Evolutionary conservation across 192 early-diverging fungal genomes (phyloP), one percentile per base, ranked within the genome.

Genomic region (Jimgerdemannia flammicorona): DNA sequence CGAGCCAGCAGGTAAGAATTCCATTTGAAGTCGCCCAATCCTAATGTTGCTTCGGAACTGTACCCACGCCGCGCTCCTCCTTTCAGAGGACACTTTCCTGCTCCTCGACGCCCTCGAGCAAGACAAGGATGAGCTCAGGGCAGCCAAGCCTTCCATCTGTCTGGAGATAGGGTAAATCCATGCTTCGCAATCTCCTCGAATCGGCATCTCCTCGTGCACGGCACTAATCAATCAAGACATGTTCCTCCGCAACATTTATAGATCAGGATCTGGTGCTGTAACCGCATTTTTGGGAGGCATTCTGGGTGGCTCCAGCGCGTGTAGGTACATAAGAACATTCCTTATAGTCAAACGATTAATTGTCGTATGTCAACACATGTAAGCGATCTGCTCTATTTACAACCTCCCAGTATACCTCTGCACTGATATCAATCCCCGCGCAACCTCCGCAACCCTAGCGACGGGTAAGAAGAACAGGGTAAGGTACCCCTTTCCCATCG

Each of bases 71-170:
- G 9, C 29, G 44, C 64, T 29, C 11, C 29, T 70, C 39, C 20
- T 44, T 39, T 40, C 69, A 92, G 96, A 99, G 86, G 97, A 99
- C 80, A 95, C 95, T 0, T 99, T 97, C 77, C 80, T 99, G 67
- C 83, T 99, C 18, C 83, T 99, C 40, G 96, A 98, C 79, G 93
- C 94, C 3, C 88, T 99, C n/a, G 96, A 98, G 73, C 83, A 86
- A 68, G 96, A 97, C 68, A 80, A 73, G 0, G 20, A 77, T 4
- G 77, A 84, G 43, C 70, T 97, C 54, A 83, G 86, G 20, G 74
- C 75, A 6, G 71, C 85, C 0, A 70, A 83, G 3, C 95, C 96
- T 44, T 78, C 83, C 2, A 74, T 96, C 4, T 93, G 93, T 66
- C 83, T 98, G 10, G 97, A 99, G 73, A 91, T 99, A 67, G 97